Evolutionary conservation across 2,329 filamentous ascomycete species (phyloP).

Genomic region (Fusarium scirpi): DNA sequence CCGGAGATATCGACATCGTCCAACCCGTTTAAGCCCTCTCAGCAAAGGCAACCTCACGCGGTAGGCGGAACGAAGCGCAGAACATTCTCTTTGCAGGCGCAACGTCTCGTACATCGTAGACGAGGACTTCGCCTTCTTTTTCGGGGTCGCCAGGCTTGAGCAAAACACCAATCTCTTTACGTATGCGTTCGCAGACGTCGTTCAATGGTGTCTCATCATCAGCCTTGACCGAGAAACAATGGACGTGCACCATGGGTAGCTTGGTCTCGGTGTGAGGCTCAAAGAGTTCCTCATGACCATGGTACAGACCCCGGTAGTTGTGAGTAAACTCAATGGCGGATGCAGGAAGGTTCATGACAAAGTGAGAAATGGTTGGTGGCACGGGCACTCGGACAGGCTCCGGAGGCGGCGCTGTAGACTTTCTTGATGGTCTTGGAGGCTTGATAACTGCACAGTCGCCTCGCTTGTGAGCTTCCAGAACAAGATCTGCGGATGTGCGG

Average conservation of each 20-base stretch:
- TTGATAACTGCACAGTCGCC: conserved; percentile 67
- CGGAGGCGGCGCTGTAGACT: conserved; percentile 53
- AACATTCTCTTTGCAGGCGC: conserved; percentile 97
- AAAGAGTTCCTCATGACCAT: conserved; percentile 76
- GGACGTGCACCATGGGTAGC: conserved; percentile 89
- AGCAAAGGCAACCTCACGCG: conserved; percentile 83
- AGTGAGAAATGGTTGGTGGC: conserved; percentile 87
- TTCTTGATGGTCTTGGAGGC: conserved; percentile 55
- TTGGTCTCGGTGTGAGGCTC: conserved; percentile 66
- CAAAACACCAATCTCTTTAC: conserved; percentile 55
- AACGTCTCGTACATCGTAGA: conserved; percentile 84
- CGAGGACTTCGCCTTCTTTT: conserved; percentile 62
- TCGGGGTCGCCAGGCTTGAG: conserved; percentile 60
- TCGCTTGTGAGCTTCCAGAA: conserved; percentile 63
- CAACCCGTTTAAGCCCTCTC: conserved; percentile 45
- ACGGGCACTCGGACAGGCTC: conserved; percentile 61
- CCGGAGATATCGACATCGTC: conserved; percentile 22
- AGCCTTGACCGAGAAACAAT: conserved; percentile 90
- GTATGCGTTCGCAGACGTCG: conserved; percentile 59
- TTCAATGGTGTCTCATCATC: conserved; percentile 75
- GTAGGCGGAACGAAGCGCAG: conserved; percentile 91
- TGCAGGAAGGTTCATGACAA: conserved; percentile 97
- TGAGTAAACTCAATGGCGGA: conserved; percentile 86
- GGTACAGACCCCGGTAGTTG: conserved; percentile 77
- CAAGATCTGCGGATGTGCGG: conserved; percentile 71